Evolutionary conservation across 2,329 filamentous ascomycete species (phyloP).

Genomic region (Madurella mycetomatis): DNA sequence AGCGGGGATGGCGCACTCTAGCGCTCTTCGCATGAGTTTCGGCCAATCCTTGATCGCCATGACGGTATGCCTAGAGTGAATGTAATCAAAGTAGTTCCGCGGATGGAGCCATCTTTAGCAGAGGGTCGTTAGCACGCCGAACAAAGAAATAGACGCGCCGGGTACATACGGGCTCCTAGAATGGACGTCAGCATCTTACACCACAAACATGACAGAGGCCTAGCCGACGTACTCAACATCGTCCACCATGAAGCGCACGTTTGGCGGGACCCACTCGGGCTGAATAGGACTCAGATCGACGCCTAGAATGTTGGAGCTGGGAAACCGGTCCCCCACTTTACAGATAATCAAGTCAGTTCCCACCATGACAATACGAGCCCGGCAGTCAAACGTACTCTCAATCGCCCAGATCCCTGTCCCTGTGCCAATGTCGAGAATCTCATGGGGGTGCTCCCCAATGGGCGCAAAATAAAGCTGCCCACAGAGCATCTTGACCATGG

Average conservation of each 20-base stretch:
- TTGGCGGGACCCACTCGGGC: constrained; percentile 51
- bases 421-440: constrained; percentile 54
- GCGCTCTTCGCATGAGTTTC: constrained; percentile 41
- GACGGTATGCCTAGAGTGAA: constrained; percentile 41
- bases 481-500: constrained; percentile 47
- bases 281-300: constrained; percentile 46
- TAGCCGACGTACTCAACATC: constrained; percentile 45
- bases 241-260: constrained; percentile 58
- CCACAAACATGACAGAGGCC: constrained; percentile 28
- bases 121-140: neutral
- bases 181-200: constrained; percentile 8
- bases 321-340: constrained; percentile 40
- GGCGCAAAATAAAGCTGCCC: constrained; percentile 50
- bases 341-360: neutral
- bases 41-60: constrained; percentile 54
- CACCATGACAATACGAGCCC: neutral
- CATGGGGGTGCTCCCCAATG: constrained; percentile 42
- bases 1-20: constrained; percentile 35
- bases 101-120: constrained; percentile 41
- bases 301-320: constrained; percentile 38
- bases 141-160: neutral
- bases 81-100: constrained; percentile 53
- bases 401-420: constrained; percentile 59
- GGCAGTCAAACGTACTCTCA: constrained; percentile 34
- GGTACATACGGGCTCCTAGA: constrained; percentile 23